Evolutionary conservation across 2,329 filamentous ascomycete species (phyloP).

Genomic region (Venturia asperata): DNA sequence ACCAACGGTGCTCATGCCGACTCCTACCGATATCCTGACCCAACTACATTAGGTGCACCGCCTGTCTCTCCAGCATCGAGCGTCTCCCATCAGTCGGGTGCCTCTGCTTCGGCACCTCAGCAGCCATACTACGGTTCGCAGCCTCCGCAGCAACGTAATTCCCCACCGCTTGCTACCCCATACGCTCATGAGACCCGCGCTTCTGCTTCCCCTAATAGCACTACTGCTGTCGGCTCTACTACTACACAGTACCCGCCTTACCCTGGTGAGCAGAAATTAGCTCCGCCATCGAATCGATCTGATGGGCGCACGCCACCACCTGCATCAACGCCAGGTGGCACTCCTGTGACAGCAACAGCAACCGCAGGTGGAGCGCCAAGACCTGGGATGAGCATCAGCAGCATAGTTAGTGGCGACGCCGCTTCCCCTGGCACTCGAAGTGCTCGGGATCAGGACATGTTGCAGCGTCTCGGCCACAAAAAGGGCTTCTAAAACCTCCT

Average conservation of each 20-base stretch:
- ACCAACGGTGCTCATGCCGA: slow-evolving; percentile 16
- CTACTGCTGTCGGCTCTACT: slow-evolving; percentile 25
- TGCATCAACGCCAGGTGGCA: slow-evolving; percentile 26
- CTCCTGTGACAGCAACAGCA: slow-evolving; percentile 23
- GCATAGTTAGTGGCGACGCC: slow-evolving; percentile 32
- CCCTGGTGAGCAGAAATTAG: slow-evolving; percentile 27
- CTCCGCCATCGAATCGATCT: slow-evolving; percentile 31
- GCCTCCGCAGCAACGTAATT: slow-evolving; percentile 34
- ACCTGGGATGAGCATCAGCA: slow-evolving; percentile 38
- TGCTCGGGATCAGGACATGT: slow-evolving; percentile 38
- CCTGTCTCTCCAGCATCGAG: slow-evolving; percentile 38
- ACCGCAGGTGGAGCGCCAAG: slow-evolving; percentile 22
- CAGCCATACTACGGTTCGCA: slow-evolving; percentile 33
- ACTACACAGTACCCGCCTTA: slow-evolving; percentile 27
- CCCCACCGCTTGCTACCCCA: background rate
- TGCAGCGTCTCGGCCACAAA: slow-evolving; percentile 26
- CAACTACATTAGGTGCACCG: slow-evolving; percentile 37
- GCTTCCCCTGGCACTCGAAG: slow-evolving; percentile 31
- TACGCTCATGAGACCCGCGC: slow-evolving; percentile 29
- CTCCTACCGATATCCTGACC: slow-evolving; percentile 19
- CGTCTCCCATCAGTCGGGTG: slow-evolving; percentile 28
- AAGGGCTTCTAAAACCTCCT: background rate
- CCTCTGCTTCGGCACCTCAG: background rate
- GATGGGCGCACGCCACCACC: slow-evolving; percentile 37
- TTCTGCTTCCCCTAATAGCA: slow-evolving; percentile 31